Evolutionary conservation across 2,329 filamentous ascomycete species (phyloP), one percentile per base, ranked within the genome.

Genomic region (Botrytis medusae): DNA sequence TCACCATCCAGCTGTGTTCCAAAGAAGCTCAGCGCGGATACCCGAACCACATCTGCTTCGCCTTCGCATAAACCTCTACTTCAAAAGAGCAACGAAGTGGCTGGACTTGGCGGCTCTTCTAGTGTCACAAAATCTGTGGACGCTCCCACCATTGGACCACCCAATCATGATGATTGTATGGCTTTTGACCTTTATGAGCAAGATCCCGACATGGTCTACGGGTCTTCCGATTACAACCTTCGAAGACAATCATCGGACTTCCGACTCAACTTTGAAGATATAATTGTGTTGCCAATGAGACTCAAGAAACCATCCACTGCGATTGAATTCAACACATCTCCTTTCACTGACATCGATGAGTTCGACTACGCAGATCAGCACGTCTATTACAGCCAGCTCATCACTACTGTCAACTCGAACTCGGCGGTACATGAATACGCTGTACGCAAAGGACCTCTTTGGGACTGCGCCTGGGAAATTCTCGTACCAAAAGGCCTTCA

Each of bases 401-500:
- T 57, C 25, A 65, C 67, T 32, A 48, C 64, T 64, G 57, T 64
- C 22, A 67, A 69, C n/a, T 61, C 68, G 37, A 57, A 48, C 14
- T 51, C 70, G 7, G 74, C 72, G 34, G 46, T 32, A 29, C 54
- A 72, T 37, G 72, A 76, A 65, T 76, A 74, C 51, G 37, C 25
- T 57, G 37, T 51, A 44, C 72, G 69, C 2, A 51, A 72, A 51
- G 75, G 75, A 16, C 29, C 73, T 12, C 68, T 76, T 18, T 76
- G 75, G 75, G 54, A 74, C 22, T 74, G 44, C 34, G 75, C 72
- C 8, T 73, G 46, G 54, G 62, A 46, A 37, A 63, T 75, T n/a
- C 71, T 76, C 18, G 74, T 74, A 12, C 61, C 63, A 40, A 68
- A 69, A 57, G 74, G 71, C 59, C 62, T 75, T 44, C 72, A 76